A percentile compares a stretch with the other conserved stretches of the same genome.
Conservation (phyloP, 208 protist genomes). For the Leptomonas pyrrhocoris region DNA sequence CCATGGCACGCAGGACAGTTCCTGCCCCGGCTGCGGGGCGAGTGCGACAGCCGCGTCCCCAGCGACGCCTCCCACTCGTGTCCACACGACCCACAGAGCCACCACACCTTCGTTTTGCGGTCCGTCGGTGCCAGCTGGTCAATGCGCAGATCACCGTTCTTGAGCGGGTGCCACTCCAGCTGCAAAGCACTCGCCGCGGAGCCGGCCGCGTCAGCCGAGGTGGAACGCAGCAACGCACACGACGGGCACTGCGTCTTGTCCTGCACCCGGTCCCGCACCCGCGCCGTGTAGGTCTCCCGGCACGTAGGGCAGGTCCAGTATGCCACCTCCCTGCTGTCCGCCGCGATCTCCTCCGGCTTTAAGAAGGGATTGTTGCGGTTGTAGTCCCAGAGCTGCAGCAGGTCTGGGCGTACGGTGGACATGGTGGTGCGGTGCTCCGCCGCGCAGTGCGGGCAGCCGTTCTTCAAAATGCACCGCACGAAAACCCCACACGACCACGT, state of each 20-base stretch:
- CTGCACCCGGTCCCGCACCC: slow-evolving; percentile 63
- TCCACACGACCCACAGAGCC: slow-evolving; percentile 73
- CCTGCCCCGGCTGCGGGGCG: slow-evolving; percentile 27
- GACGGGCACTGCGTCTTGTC: slow-evolving; percentile 66
- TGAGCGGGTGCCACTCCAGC: slow-evolving; percentile 84
- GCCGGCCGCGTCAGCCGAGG: slow-evolving; percentile 32
- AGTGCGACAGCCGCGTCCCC: slow-evolving; percentile 45
- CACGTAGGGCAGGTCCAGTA: slow-evolving; percentile 70
- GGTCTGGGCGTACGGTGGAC: slow-evolving; percentile 38
- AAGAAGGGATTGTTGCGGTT: slow-evolving; percentile 73
- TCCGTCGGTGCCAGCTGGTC: slow-evolving; percentile 55
- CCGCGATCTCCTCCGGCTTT: slow-evolving; percentile 39
- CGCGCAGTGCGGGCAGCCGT: slow-evolving; percentile 63
- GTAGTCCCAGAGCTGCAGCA: slow-evolving; percentile 65
- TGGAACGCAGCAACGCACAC: slow-evolving; percentile 45
- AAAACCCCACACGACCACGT: slow-evolving; percentile 74
- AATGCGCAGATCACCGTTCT: slow-evolving; percentile 80
- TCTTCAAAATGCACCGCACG: slow-evolving; percentile 71
- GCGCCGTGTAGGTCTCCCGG: slow-evolving; percentile 54
- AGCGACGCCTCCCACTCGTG: slow-evolving; percentile 80
- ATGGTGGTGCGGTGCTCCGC: slow-evolving; percentile 37
- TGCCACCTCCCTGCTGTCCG: slow-evolving; percentile 46
- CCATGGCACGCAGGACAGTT: slow-evolving; percentile 65
- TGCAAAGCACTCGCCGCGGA: slow-evolving; percentile 46
- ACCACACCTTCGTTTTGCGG: slow-evolving; percentile 76